Evolutionary conservation across 495 filamentous ascomycete species (phyloP), one percentile per base, ranked within the genome.

Genomic region (Melanomma pulvis-pyrius): DNA sequence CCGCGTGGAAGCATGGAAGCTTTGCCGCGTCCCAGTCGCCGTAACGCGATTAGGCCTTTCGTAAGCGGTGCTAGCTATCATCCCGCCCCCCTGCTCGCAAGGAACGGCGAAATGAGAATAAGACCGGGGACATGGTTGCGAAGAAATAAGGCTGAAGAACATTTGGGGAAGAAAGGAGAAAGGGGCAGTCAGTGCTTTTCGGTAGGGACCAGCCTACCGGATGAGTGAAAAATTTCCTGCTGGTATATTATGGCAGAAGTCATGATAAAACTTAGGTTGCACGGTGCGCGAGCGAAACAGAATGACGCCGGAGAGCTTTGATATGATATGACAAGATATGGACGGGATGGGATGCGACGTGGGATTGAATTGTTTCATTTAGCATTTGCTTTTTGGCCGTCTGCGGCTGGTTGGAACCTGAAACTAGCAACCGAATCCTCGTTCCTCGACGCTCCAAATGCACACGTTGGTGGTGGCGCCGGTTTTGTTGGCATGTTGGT

Each of bases 101-200:
- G 39, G 39, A 44, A 2, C n/a, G 39, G 9, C 39, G 39, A 44
- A 44, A 44, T 44, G 39, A 44, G 39, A n/a, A 44, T 6, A 11
- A 44, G 39, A 44, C 39, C 39, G 39, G 54, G 30, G 30, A 3
- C 54, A 24, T 44, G 54, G 30, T 44, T 39, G 54, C 7, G 6
- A 9, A n/a, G 28, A 44, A 17, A 59, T 57, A 57, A 59, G 36
- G 56, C 56, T 59, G 36, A 49, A 59, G 56, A 59, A 59, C 56
- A 28, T 59, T 59, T 21, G 53, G n/a, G n/a, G 39, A 59, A 47
- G n/a, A 1, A 39, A 39, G 36, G 1, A 39, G 25, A 59, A 47
- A 59, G 56, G 56, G 56, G 56, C 28, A 30, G 56, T 59, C 56
- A 59, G 56, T 59, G 56, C 56, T 30, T 19, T 46, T 9, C 11